Conservation (phyloP, 768 basidiomycete species). For the Mycena kentingensis region DNA sequence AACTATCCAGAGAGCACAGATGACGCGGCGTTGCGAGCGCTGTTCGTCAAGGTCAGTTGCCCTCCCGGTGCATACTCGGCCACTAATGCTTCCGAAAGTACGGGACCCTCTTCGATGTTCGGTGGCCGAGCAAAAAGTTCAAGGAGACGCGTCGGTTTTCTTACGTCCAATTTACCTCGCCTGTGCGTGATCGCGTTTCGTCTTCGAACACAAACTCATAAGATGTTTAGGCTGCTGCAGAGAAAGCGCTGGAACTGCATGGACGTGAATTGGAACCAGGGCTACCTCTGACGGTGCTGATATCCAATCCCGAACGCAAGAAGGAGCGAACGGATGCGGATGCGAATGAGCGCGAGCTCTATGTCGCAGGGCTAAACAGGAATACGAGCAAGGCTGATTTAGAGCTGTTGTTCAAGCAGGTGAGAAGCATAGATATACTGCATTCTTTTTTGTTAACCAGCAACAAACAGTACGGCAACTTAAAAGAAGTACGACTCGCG, state of each 20-base stretch:
- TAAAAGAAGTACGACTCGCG: conserved; percentile 82
- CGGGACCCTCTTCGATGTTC: conserved; percentile 88
- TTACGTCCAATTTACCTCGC: conserved; percentile 88
- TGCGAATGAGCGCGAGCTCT: conserved; percentile 82
- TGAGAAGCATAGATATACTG: conserved; percentile 35
- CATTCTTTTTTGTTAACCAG: neutral
- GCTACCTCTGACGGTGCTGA: conserved; percentile 69
- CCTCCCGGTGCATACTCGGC: conserved; percentile 2
- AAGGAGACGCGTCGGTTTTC: conserved; percentile 89
- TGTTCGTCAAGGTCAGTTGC: conserved; percentile 71
- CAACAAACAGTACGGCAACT: conserved; percentile 65
- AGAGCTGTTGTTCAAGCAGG: conserved; percentile 74
- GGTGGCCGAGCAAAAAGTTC: conserved; percentile 98
- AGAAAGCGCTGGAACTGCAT: conserved; percentile 78
- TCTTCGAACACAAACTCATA: neutral
- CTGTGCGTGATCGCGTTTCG: conserved; percentile 51
- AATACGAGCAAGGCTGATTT: conserved; percentile 79
- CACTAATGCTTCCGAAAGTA: conserved; percentile 53
- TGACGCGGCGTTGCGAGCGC: conserved; percentile 68
- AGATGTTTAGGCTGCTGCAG: conserved; percentile 57
- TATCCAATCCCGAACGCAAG: conserved; percentile 89
- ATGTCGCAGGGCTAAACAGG: conserved; percentile 83
- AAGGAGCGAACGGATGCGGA: conserved; percentile 89
- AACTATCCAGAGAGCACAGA: conserved; percentile 90
- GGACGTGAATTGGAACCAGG: conserved; percentile 73